These are phyloP conservation scores for Sungouiozyma intestinalis DNA, from an alignment of 805 yeast species.

Conservation along the genomic window DNA sequence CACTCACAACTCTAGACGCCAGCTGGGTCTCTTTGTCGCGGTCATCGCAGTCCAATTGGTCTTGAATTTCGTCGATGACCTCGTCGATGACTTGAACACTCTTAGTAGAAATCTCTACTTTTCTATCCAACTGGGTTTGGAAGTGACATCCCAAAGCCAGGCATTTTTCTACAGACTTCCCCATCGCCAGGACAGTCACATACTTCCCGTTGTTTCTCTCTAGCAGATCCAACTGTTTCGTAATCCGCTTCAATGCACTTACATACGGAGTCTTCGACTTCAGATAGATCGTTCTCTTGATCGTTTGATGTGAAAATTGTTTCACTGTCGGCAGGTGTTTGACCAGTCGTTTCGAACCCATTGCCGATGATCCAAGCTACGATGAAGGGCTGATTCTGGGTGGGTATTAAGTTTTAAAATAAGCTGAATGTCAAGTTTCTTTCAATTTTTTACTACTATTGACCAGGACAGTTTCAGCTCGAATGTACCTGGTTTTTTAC, in stretches of 20 bases:
- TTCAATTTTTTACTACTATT: too few relatives aligned
- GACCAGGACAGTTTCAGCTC: too few relatives aligned
- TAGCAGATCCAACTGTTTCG: conserved; percentile 39
- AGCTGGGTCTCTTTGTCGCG: conserved; percentile 26
- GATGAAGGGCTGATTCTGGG: too few relatives aligned
- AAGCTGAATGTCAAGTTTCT: too few relatives aligned
- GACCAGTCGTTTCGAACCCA: conserved; percentile 4
- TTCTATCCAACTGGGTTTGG: conserved; percentile 38
- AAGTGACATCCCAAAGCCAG: conserved; percentile 54
- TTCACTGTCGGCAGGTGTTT: conserved; percentile 20
- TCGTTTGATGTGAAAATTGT: conserved; percentile 33
- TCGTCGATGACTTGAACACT: conserved; percentile 69
- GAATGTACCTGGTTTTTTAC: too few relatives aligned
- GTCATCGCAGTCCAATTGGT: conserved; percentile 14
- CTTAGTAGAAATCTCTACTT: conserved; percentile 52
- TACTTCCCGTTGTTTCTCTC: conserved; percentile 30
- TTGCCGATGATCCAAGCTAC: not conserved
- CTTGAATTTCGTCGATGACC: conserved; percentile 27
- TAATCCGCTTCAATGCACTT: conserved; percentile 58
- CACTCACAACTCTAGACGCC: conserved; percentile 32
- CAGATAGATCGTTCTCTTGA: conserved; percentile 42
- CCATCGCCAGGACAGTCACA: conserved; percentile 64
- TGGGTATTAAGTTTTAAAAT: too few relatives aligned
- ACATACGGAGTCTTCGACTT: conserved; percentile 62
- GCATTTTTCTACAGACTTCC: conserved; percentile 55